Conservation (phyloP, 129 eudicot genomes). For the Gnaphalium uliginosum region DNA sequence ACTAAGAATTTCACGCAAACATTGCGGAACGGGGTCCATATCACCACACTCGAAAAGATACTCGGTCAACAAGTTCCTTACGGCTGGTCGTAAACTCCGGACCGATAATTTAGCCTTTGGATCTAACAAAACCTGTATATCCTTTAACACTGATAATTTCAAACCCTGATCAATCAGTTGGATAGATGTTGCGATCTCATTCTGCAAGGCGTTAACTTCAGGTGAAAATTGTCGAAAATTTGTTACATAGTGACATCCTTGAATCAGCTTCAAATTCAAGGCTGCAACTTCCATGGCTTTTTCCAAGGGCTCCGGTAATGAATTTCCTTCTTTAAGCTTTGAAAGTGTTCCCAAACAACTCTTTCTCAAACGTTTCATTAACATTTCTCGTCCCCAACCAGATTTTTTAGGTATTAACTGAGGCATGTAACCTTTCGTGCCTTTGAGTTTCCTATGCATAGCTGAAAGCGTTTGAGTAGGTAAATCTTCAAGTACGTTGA, state of each 20-base stretch:
- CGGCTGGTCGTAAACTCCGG: constrained; percentile 30
- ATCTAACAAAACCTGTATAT: constrained; percentile 45
- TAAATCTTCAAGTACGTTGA: constrained; percentile 51
- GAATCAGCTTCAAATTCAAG: constrained; percentile 45
- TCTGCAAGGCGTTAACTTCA: constrained; percentile 45
- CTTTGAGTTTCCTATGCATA: constrained; percentile 66
- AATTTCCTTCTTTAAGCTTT: constrained; percentile 42
- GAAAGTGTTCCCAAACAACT: constrained; percentile 40
- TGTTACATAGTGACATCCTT: constrained; percentile 30
- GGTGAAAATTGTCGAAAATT: constrained; percentile 50
- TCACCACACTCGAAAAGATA: constrained; percentile 81
- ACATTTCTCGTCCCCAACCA: constrained; percentile 31
- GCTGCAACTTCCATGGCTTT: constrained; percentile 66
- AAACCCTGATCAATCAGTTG: constrained; percentile 41
- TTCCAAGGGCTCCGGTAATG: constrained; percentile 45
- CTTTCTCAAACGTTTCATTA: constrained; percentile 37
- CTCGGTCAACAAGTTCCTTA: constrained; percentile 57
- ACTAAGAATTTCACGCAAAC: constrained; percentile 40
- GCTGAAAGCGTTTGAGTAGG: constrained; percentile 46
- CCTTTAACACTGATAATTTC: constrained; percentile 34
- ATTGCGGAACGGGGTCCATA: constrained; percentile 57
- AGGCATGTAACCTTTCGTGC: constrained; percentile 49
- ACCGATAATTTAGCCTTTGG: constrained; percentile 37
- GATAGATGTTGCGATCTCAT: constrained; percentile 59
- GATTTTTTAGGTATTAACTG: constrained; percentile 28